Percentiles rank a stretch among this genome's conserved stretches.
Conservation (phyloP, 2,329 filamentous ascomycete genomes). For the Sphaerulina vaccinii region DNA sequence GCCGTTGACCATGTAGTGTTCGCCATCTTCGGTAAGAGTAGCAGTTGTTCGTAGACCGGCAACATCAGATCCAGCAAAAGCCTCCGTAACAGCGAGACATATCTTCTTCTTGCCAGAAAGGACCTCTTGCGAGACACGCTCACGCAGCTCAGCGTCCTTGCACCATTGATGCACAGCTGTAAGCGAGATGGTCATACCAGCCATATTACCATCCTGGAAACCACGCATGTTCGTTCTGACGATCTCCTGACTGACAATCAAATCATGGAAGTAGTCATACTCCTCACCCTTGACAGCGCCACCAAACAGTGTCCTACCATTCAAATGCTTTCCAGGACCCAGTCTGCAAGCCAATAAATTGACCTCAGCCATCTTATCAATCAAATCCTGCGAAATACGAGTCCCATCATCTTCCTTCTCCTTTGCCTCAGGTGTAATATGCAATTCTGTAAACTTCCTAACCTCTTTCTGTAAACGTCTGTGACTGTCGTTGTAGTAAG, state of each 20-base stretch:
- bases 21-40: conserved; percentile 70
- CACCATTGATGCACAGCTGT: conserved; percentile 79
- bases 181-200: conserved; percentile 79
- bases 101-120: conserved; percentile 83
- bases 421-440: conserved; percentile 72
- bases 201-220: conserved; percentile 84
- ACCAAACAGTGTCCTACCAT: conserved; percentile 66
- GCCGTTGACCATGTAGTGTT: conserved; percentile 68
- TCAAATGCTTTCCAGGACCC: conserved; percentile 77
- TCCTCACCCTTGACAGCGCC: conserved; percentile 73
- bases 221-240: conserved; percentile 71
- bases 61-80: conserved; percentile 81
- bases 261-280: conserved; percentile 84
- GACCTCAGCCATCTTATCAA: conserved; percentile 72
- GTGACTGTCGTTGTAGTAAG: conserved; percentile 79
- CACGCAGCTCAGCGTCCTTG: conserved; percentile 64
- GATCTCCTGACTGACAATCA: conserved; percentile 73
- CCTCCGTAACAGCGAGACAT: conserved; percentile 83
- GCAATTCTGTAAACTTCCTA: conserved; percentile 68
- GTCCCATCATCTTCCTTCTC: conserved; percentile 72
- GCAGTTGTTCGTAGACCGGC: conserved; percentile 77
- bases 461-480: conserved; percentile 65
- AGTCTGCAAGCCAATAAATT: conserved; percentile 79
- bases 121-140: conserved; percentile 68
- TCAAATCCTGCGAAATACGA: conserved; percentile 67